Percentiles rank a stretch among this genome's conserved stretches.
These are phyloP conservation scores for Scedosporium minutisporum DNA, from an alignment of 2,329 filamentous ascomycete species.

Conservation along the genomic window DNA sequence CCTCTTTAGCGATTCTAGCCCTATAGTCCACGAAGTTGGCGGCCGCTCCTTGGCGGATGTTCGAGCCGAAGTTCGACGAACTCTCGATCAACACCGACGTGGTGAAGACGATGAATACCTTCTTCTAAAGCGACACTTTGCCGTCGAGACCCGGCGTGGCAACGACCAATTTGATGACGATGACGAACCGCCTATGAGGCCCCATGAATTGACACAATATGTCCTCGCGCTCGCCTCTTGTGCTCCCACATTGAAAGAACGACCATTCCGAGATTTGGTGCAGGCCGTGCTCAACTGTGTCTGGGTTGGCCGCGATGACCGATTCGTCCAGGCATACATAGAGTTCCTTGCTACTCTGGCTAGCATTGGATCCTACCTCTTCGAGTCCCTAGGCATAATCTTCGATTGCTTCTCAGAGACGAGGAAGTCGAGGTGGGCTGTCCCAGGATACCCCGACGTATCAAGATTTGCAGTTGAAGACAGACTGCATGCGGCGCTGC, in stretches of 20 bases:
- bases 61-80: slow-evolving; percentile 43
- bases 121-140: slow-evolving; percentile 49
- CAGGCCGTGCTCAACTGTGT: slow-evolving; percentile 48
- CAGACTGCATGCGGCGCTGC: slow-evolving; percentile 66
- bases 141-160: slow-evolving; percentile 32
- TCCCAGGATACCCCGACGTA: slow-evolving; percentile 48
- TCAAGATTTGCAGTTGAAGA: slow-evolving; percentile 55
- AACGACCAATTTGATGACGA: slow-evolving; percentile 23
- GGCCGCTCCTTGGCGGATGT: slow-evolving; percentile 43
- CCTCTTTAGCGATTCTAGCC: slow-evolving; percentile 48
- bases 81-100: slow-evolving; percentile 45
- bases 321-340: slow-evolving; percentile 57
- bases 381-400: slow-evolving; percentile 67
- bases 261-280: slow-evolving; percentile 49
- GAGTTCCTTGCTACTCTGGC: slow-evolving; percentile 63
- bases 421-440: slow-evolving; percentile 33
- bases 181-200: slow-evolving; percentile 35
- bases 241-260: slow-evolving; percentile 48
- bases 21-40: slow-evolving; percentile 45
- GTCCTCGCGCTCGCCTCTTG: slow-evolving; percentile 54
- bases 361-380: slow-evolving; percentile 69
- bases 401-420: slow-evolving; percentile 63
- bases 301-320: slow-evolving; percentile 56
- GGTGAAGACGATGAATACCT: slow-evolving; percentile 53
- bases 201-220: slow-evolving; percentile 49